Evolutionary conservation across 148 eudicot species (phyloP), one percentile per base, ranked within the genome.

Genomic region (Limonium bicolor): DNA sequence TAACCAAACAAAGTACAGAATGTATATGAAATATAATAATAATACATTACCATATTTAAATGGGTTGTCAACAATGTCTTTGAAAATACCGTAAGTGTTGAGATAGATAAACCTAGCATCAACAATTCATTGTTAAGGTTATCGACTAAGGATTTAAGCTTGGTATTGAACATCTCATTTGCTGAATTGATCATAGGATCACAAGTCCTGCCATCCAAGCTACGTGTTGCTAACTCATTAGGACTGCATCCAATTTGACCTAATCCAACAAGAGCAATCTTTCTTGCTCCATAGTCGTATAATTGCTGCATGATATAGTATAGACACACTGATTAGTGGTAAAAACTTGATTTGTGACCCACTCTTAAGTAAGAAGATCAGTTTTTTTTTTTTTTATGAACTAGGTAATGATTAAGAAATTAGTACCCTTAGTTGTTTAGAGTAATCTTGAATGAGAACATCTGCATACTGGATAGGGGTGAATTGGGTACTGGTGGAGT

Each of bases 221-320:
- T 80, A 48, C 66, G 63, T 60, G 67, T 80, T 20, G 96, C 93
- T 62, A 86, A 42, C 51, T 61, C 73, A 26, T 76, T 82, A 35
- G 93, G 85, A 60, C 78, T 81, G 62, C 93, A 81, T 9, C 77
- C 81, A 9, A 75, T 63, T 6, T 63, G 77, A 5, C 81, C 81
- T 12, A 75, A 47, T 39, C 81, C 81, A 7, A 64, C 53, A 16
- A 75, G 27, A 6, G 21, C 81, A 0, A 75, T 6, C 46, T 70
- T 75, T 36, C 77, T 75, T 58, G 81, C 81, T 29, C 81, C 81
- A 4, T 60, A 67, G 36, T 52, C 68, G 69, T 82, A 74, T 38
- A 82, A 41, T 23, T 51, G 23, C 85, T 82, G 52, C 41, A 22
- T 8, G n/a, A n/a, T n/a, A n/a, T n/a, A n/a, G 1, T 16, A 18